phyloP scores from a whole-genome alignment of 192 early-diverging fungal genomes.

The Phycomyces blakesleeanus region DNA sequence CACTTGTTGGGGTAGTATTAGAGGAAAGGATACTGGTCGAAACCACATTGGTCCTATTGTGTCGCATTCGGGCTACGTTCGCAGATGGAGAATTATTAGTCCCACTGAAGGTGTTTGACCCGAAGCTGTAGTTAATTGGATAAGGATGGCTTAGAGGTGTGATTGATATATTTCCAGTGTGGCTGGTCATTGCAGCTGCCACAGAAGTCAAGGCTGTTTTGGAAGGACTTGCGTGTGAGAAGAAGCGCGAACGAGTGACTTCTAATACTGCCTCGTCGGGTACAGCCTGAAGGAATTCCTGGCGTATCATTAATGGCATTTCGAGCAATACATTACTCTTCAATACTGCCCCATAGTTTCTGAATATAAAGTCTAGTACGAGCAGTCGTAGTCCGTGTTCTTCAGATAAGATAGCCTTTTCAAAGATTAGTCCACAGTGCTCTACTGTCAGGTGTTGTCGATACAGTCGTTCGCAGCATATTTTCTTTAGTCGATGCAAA shows the following conservation, averaged over 20 bases:
- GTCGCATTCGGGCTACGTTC: too few relatives aligned
- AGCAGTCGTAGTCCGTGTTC: constrained; percentile 50
- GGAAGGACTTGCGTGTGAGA: neutral
- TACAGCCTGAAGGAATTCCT: constrained; percentile 45
- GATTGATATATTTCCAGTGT: too few relatives aligned
- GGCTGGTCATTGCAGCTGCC: too few relatives aligned
- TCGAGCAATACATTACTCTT: constrained; percentile 42
- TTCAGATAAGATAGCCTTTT: constrained; percentile 44
- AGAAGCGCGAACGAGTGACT: constrained; percentile 8
- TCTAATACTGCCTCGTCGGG: constrained; percentile 47
- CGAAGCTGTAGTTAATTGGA: too few relatives aligned
- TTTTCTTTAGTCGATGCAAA: constrained; percentile 51
- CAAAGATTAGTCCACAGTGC: constrained; percentile 48
- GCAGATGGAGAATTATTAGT: too few relatives aligned
- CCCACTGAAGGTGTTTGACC: too few relatives aligned
- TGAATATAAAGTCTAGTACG: constrained; percentile 48
- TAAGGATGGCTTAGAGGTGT: too few relatives aligned
- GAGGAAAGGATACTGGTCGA: too few relatives aligned
- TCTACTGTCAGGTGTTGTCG: constrained; percentile 43
- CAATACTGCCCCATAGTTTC: constrained; percentile 47
- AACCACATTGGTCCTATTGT: too few relatives aligned
- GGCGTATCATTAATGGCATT: constrained; percentile 34
- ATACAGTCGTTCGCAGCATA: constrained; percentile 49
- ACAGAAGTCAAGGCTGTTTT: neutral
- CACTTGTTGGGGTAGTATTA: neutral